Evolutionary conservation across 2,329 filamentous ascomycete genomes (phyloP).

Genomic region (Teratosphaeria destructans): DNA sequence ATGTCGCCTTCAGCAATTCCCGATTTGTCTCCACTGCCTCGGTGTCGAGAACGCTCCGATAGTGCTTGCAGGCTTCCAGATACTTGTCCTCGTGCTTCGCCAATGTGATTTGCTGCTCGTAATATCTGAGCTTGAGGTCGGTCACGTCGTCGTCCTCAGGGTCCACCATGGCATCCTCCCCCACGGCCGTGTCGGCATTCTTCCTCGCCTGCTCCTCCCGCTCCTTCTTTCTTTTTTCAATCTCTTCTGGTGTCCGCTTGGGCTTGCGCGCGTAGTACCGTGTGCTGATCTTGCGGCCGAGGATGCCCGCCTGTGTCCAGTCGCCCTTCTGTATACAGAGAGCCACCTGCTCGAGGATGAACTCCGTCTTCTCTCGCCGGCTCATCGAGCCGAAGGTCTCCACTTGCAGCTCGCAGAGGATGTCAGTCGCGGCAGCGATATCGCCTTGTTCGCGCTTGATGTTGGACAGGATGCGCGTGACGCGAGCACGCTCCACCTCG

Average conservation of each 20-base stretch:
- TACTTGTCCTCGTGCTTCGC: conserved; percentile 98
- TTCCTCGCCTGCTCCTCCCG: conserved; percentile 74
- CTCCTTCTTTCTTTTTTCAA: conserved; percentile 84
- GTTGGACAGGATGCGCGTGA: conserved; percentile 88
- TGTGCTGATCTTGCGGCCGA: conserved; percentile 95
- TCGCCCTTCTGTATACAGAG: conserved; percentile 93
- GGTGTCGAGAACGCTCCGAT: conserved; percentile 91
- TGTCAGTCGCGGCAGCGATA: conserved; percentile 78
- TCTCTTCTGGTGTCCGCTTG: conserved; percentile 79
- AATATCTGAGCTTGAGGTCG: conserved; percentile 89
- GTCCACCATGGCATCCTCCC: conserved; percentile 53
- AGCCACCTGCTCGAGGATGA: conserved; percentile 88
- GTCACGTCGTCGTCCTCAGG: conserved; percentile 83
- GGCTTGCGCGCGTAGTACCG: conserved; percentile 81
- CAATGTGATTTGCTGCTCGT: conserved; percentile 91
- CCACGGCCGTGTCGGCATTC: conserved; percentile 32
- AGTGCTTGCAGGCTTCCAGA: conserved; percentile 94
- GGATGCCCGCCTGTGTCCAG: conserved; percentile 89
- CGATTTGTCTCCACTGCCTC: conserved; percentile 88
- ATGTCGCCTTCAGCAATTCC: conserved; percentile 68
- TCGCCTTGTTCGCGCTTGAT: conserved; percentile 97
- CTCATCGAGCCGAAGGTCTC: conserved; percentile 99
- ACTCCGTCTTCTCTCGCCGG: conserved; percentile 93
- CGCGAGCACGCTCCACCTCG: conserved; percentile 90
- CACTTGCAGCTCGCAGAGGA: conserved; percentile 92